A percentile compares a stretch with the other conserved stretches of the same genome.
Evolutionary conservation across 139 green algal genomes (phyloP).

Genomic region (Raphidocelis subcapitata): DNA sequence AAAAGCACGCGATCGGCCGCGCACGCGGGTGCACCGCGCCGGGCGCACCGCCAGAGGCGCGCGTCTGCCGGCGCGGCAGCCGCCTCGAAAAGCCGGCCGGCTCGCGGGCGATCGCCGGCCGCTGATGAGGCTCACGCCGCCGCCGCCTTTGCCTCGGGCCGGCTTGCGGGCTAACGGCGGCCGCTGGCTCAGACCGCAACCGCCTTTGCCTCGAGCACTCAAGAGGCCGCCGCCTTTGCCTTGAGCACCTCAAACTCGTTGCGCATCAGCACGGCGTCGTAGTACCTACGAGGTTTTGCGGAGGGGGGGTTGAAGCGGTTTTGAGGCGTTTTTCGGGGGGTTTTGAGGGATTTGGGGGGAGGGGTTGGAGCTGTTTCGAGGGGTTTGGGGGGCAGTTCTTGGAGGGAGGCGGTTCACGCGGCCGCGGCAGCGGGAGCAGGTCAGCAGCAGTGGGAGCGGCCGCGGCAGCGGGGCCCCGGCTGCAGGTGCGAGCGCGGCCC

Average conservation of each 20-base stretch:
- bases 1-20: too few species aligned
- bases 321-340: neutral
- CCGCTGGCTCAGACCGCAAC: too few species aligned
- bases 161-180: too few species aligned
- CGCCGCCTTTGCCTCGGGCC: too few species aligned
- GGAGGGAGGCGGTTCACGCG: neutral
- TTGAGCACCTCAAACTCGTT: conserved; percentile 29
- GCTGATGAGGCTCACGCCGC: too few species aligned
- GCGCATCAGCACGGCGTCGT: conserved; percentile 29
- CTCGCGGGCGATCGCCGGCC: too few species aligned
- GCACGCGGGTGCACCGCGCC: too few species aligned
- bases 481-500: too few species aligned
- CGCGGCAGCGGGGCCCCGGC: neutral
- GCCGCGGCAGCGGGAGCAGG: neutral
- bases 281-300: conserved; percentile 9
- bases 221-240: neutral
- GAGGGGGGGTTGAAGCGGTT: neutral
- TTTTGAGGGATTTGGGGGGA: neutral
- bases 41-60: too few species aligned
- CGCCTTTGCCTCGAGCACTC: too few species aligned
- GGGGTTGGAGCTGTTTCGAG: neutral
- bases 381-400: neutral
- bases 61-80: too few species aligned
- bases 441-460: neutral
- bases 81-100: too few species aligned